phyloP scores from a whole-genome alignment of 2,329 filamentous ascomycete species.

The Sclerotinia nivalis region DNA sequence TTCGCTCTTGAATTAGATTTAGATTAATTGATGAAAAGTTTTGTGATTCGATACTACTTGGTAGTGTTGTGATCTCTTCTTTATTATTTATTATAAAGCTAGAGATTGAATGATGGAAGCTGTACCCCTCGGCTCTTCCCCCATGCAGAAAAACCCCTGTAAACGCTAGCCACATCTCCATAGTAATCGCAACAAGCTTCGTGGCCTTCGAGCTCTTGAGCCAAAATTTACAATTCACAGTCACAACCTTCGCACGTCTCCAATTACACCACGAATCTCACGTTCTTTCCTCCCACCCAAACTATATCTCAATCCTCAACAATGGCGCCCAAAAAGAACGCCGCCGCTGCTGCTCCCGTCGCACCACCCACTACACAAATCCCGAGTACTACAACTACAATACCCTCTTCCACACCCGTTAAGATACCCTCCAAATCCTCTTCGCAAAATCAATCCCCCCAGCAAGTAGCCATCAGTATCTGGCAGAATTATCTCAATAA shows the following conservation, averaged over 20 bases:
- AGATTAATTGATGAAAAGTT: not conserved
- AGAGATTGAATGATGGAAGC: slow-evolving; percentile 8
- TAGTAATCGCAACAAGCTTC: slow-evolving; percentile 26
- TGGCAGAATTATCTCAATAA: slow-evolving; percentile 75
- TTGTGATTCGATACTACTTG: not conserved
- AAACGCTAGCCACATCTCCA: slow-evolving; percentile 8
- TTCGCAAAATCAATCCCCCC: slow-evolving; percentile 34
- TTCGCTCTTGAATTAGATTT: slow-evolving; percentile 7
- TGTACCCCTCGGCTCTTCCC: slow-evolving; percentile 22
- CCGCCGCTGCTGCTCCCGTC: slow-evolving; percentile 37
- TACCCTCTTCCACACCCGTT: slow-evolving; percentile 37
- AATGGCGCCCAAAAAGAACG: slow-evolving; percentile 55
- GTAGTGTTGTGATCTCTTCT: not conserved
- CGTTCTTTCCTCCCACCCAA: not conserved
- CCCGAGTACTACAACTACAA: slow-evolving; percentile 30
- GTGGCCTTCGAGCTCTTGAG: slow-evolving; percentile 21
- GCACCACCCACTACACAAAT: slow-evolving; percentile 25
- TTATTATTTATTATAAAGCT: slow-evolving; percentile 9
- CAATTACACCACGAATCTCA: slow-evolving; percentile 9
- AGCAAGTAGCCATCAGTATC: slow-evolving; percentile 66
- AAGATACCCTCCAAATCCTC: slow-evolving; percentile 34
- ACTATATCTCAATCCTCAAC: slow-evolving; percentile 21
- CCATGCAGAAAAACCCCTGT: slow-evolving; percentile 14
- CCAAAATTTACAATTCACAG: slow-evolving; percentile 17
- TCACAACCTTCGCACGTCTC: slow-evolving; percentile 20